Evolutionary conservation across 139 green algal genomes (phyloP), one percentile per base, ranked within the genome.

Genomic region (Chlorella sp.): DNA sequence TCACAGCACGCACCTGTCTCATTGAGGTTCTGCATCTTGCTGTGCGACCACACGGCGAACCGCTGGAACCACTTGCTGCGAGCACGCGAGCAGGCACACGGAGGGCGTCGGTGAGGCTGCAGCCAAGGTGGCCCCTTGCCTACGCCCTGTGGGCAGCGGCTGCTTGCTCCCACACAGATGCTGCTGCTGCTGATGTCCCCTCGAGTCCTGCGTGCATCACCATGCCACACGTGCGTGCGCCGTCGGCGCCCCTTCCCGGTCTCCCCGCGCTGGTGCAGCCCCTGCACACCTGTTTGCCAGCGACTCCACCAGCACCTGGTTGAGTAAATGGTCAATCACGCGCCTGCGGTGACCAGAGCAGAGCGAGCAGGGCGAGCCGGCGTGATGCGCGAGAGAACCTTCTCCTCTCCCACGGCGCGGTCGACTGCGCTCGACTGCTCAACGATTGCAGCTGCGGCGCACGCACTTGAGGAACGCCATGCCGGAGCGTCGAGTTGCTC

Each of bases 31-130:
- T 65, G 23, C 59, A 65, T 65, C 59, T 65, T 65, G 59, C 24
- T 65, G 59, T 65, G 59, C 59, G 59, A 65, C 59, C 59, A 65
- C 20, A 65, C 59, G 20, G 59, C 59, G n/a, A 65, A 65, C 24
- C 59, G 59, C 24, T 65, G 59, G 59, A 65, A 65, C 59, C 59
- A 65, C n/a, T 65, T 65, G 59, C 42, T 55, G 42, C 42, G 42
- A 55, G 42, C 42, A 55, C 17, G 42, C 10, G 17, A 17, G 10
- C 42, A 55, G 17, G 17, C 42, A 55, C 10, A 10, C 42, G 17
- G 10, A 55, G 42, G 42, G 42, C 42, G 42, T 55, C 10, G 10
- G 42, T 17, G 42, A 55, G 42, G 42, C 10, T 55, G 42, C n/a
- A n/a, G n/a, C n/a, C n/a, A n/a, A n/a, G n/a, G n/a, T n/a, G n/a